Evolutionary conservation across 495 filamentous ascomycete species (phyloP), one percentile per base, ranked within the genome.

Genomic region (Neurospora sublineolata): DNA sequence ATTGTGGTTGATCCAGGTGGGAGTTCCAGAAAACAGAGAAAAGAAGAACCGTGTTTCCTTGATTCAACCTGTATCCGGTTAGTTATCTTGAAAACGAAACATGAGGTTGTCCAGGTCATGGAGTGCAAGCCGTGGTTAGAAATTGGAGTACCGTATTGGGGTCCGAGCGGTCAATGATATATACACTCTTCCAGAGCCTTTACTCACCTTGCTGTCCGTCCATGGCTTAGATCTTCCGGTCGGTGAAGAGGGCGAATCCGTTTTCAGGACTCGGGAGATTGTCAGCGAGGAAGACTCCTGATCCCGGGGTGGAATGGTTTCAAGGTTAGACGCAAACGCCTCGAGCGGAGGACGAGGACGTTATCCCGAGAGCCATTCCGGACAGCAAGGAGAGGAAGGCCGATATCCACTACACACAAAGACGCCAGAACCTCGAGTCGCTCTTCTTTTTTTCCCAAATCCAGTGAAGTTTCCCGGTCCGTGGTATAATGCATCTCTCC

Each of bases 151-250:
- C 73, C 76, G 75, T 20, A 77, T 78, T 77, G 72, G 69, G 73
- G 69, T 78, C 77, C 74, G 64, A 72, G 52, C 70, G 78, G 75
- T 81, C 77, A 80, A 76, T 80, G 78, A 82, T 82, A 83, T 82
- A 81, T 80, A 84, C 82, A 81, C 75, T 71, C 75, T 77, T 78
- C 73, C 77, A 80, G 75, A 74, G 68, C 68, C 69, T 74, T 75
- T 75, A 81, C 82, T 85, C 81, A 85, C 82, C 82, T 82, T 79
- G 83, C 83, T 84, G 83, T 81, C 83, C 81, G 78, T 81, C 78
- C 77, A 69, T 72, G 72, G 77, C 79, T 73, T 74, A 72, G 72
- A 64, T 52, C 71, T 72, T 75, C 80, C 77, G 80, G 72, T 78
- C 78, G 78, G 72, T 60, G 30, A 36, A 60, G 70, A 58, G 71